These are phyloP conservation scores for Casaregolazyma suthepensis DNA, from an alignment of 1,139 yeast species.

Conservation along the genomic window DNA sequence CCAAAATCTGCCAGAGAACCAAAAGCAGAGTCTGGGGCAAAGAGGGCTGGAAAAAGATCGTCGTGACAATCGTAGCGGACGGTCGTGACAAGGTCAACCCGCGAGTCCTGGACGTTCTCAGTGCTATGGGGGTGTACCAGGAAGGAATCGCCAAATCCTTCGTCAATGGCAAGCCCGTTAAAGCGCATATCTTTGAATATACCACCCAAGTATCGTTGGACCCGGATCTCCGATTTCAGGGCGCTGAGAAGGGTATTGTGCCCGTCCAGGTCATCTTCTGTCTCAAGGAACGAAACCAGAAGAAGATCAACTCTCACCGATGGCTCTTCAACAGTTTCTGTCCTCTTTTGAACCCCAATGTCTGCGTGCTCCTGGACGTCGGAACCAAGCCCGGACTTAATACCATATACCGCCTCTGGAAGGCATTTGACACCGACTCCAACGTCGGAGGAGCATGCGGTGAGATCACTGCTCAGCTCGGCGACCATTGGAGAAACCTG, in stretches of 20 bases:
- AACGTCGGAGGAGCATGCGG: conserved; percentile 99
- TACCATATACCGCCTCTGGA: conserved; percentile 90
- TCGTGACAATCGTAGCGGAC: conserved; percentile 83
- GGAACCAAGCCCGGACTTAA: conserved; percentile 85
- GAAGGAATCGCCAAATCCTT: conserved; percentile 93
- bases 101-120: conserved; percentile 74
- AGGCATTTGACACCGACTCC: conserved; percentile 91
- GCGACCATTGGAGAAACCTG: conserved; percentile 72
- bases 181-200: conserved; percentile 89
- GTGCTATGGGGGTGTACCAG: conserved; percentile 94
- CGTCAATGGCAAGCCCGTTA: conserved; percentile 83
- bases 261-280: conserved; percentile 93
- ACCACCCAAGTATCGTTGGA: conserved; percentile 87
- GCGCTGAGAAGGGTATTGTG: conserved; percentile 73
- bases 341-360: conserved; percentile 84
- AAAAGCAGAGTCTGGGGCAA: conserved; percentile 89
- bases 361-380: conserved; percentile 77
- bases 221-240: conserved; percentile 74
- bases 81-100: conserved; percentile 84
- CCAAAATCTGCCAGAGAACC: conserved; percentile 74
- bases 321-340: conserved; percentile 94
- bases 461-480: conserved; percentile 90
- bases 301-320: conserved; percentile 90
- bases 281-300: conserved; percentile 79
- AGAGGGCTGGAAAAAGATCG: conserved; percentile 93